Base-by-base conservation (phyloP, 2,329 filamentous ascomycete genomes). In the Phaeophleospora eucalypticola region DNA sequence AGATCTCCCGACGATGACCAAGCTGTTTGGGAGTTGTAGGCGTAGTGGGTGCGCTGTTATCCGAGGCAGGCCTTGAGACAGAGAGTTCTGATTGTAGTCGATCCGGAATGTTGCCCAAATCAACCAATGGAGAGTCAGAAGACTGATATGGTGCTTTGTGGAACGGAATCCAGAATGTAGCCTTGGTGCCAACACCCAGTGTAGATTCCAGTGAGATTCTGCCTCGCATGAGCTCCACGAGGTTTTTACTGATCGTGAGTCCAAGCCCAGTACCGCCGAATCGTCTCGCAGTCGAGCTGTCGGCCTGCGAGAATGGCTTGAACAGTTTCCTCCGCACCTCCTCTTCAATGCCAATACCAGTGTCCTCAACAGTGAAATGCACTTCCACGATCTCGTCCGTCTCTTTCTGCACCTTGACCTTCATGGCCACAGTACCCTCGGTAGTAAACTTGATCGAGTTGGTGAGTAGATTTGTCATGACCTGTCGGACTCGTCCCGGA, bases 191-290 rank as follows among this genome's bases (percentile, higher is more conserved):
- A 8, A 72, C 70, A 2, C 83, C 84, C 1, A 84, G 65, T 2
- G 74, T 78, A 0, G 86, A 89, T 42, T 87, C 77, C 0, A 91
- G 70, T 0, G 73, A 75, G 52, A 93, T 90, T n/a, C 77, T 70
- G 4, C 87, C 87, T 48, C 80, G 80, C 87, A 93, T 91, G 19
- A 91, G 68, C 49, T 89, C 84, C 2, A 91, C 76, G 4, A 89
- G 72, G 63, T 89, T 89, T 65, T 90, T 90, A 68, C 82, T 87
- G 56, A 91, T 91, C 1, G 86, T 88, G 51, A 91, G 67, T 0
- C 87, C 87, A 0, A 91, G 69, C 1, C 86, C 87, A 1, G 86
- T 90, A 1, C 87, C 87, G 33, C 86, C 86, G 63, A 89, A 90
- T n/a, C 82, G 77, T 43, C 86, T 75, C 15, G 86, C 86, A 0